A percentile compares a stretch with the other conserved stretches of the same genome.
Conservation (phyloP, 1,284 basidiomycete species). For the Pseudozyma tsukubaensis region DNA sequence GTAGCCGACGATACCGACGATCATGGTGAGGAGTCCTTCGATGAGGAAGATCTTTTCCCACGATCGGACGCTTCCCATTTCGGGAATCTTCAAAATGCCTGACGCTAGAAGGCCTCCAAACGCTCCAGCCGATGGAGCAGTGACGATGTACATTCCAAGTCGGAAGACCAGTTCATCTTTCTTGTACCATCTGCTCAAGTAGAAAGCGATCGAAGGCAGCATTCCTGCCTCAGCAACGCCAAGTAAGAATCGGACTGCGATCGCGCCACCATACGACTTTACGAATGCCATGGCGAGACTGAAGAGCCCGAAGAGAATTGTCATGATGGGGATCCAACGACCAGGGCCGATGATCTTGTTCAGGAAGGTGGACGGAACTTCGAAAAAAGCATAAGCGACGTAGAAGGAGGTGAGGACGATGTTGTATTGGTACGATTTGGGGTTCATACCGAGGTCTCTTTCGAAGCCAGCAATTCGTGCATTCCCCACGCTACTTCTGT, state of each 20-base stretch:
- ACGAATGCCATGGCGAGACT: conserved; percentile 64
- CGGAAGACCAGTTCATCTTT: conserved; percentile 67
- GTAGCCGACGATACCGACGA: conserved; percentile 62
- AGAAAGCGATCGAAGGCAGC: conserved; percentile 62
- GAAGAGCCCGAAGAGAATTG: conserved; percentile 49
- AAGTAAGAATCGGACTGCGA: conserved; percentile 68
- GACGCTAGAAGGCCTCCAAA: conserved; percentile 66
- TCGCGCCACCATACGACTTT: conserved; percentile 62
- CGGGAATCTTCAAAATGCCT: conserved; percentile 42
- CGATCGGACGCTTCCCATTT: conserved; percentile 42
- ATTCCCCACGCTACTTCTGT: conserved; percentile 60
- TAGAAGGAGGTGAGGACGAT: conserved; percentile 58
- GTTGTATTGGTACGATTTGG: conserved; percentile 52
- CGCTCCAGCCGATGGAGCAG: conserved; percentile 57
- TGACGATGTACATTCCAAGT: conserved; percentile 63
- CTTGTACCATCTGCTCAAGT: conserved; percentile 68
- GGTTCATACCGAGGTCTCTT: conserved; percentile 54
- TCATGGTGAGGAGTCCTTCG: conserved; percentile 69
- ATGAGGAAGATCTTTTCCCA: conserved; percentile 69
- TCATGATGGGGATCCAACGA: conserved; percentile 67
- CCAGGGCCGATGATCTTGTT: conserved; percentile 70
- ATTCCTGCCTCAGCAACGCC: conserved; percentile 69
- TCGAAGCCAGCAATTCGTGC: conserved; percentile 58
- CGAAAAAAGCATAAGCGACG: conserved; percentile 54
- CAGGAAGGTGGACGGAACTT: conserved; percentile 76